Base-by-base conservation (phyloP, 2,329 filamentous ascomycete genomes). In the Phyllachora maydis region DNA sequence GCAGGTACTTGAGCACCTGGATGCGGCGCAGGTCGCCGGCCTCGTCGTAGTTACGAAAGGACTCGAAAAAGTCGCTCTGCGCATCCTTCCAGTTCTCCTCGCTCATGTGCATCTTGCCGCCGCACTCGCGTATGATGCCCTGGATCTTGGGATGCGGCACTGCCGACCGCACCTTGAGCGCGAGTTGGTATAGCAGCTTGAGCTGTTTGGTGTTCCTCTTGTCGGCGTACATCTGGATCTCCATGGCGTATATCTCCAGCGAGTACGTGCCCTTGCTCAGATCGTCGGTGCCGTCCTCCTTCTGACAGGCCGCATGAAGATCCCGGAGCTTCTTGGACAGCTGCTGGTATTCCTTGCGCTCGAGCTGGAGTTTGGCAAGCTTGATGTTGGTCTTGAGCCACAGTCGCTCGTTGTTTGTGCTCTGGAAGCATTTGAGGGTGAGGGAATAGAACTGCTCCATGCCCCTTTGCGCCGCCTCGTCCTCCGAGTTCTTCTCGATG, bases 81-180 rank as follows among this genome's bases (percentile, higher is more conserved):
- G 88, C 88, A 40, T 83, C 79, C 45, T 88, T 81, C 88, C 88
- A 98, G 46, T 95, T 95, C 54, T 95, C 88, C 58, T 98, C 88
- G 46, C 78, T 88, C 88, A 98, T 95, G 54, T 95, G 83, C 88
- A 98, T 98, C 59, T 98, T 98, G 37, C 88, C 88, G 39, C 88
- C 88, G 45, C 88, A 98, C 53, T 98, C 88, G 26, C 85, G 75
- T 42, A 98, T 98, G 45, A 98, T 85, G 24, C 88, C 88, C 81
- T 95, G 93, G 45, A 98, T 92, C 52, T 92, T 91, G 28, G 88
- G 88, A 50, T 98, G 88, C 18, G 88, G 85, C 8, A 98, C 88
- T 0, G 88, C 88, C n/a, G 88, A 95, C 31, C 81, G 74, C 26
- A 98, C 85, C 33, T 76, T 76, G 23, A 98, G 63, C 4, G 88